Conservation (phyloP, 1,284 basidiomycete species). For the Ganoderma lucidum region DNA sequence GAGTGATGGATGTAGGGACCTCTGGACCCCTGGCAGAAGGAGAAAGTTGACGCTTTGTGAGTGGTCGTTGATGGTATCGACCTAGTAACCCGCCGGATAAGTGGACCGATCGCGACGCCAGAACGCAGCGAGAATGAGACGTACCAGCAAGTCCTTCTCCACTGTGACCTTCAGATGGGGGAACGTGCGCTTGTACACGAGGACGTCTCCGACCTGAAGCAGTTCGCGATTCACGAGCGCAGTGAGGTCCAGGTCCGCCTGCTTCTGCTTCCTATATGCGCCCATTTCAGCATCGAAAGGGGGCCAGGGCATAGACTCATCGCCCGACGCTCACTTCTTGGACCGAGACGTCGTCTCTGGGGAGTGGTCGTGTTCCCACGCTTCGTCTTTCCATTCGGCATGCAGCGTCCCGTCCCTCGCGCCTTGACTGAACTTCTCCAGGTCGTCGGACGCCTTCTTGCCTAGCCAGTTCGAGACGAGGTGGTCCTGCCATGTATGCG, state of each 20-base stretch:
- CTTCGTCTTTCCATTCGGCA: constrained; percentile 69
- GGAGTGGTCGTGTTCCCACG: constrained; percentile 56
- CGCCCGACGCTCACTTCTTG: constrained; percentile 6
- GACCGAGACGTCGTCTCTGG: constrained; percentile 18
- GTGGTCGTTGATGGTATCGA: constrained; percentile 52
- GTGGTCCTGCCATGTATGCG: constrained; percentile 67
- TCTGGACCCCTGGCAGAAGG: constrained; percentile 46
- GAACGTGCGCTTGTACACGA: constrained; percentile 59
- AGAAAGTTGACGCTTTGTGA: constrained; percentile 52
- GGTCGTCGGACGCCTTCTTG: constrained; percentile 50
- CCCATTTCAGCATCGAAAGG: constrained; percentile 30
- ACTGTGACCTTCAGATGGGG: constrained; percentile 45
- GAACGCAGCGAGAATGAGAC: constrained; percentile 20
- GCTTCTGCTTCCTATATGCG: constrained; percentile 16
- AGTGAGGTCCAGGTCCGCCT: constrained; percentile 46
- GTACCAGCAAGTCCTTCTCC: constrained; percentile 63
- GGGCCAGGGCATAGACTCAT: neutral
- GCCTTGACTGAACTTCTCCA: constrained; percentile 51
- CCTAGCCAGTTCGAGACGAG: constrained; percentile 60
- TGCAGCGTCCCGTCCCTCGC: constrained; percentile 53
- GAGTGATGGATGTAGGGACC: constrained; percentile 48
- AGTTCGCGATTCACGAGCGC: constrained; percentile 54
- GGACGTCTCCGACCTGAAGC: constrained; percentile 58
- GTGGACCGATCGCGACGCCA: neutral
- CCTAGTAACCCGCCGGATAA: constrained; percentile 41